These are phyloP conservation scores for Pythium apleroticum DNA, from an alignment of 352 stramenopile species.

Conservation along the genomic window DNA sequence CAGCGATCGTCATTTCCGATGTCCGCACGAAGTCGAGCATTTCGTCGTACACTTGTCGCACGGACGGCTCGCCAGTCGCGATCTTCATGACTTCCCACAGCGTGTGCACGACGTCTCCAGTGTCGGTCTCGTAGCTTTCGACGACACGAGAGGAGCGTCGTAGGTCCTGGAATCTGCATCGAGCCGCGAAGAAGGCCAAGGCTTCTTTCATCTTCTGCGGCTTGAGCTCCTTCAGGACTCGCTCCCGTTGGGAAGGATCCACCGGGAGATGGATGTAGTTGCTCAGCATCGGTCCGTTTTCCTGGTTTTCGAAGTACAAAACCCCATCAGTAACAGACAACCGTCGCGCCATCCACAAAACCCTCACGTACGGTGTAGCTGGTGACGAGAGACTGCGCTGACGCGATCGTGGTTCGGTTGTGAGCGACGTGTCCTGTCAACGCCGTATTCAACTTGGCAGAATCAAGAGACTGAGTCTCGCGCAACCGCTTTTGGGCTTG, in stretches of 20 bases:
- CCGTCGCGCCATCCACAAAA: not conserved
- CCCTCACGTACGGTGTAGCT: slow-evolving; percentile 4
- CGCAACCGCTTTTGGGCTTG: not conserved
- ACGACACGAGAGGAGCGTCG: not conserved
- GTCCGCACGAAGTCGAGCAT: slow-evolving; percentile 32
- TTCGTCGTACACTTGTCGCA: slow-evolving; percentile 52
- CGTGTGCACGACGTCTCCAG: not conserved
- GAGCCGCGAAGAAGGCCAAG: slow-evolving; percentile 1
- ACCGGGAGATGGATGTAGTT: slow-evolving; percentile 3
- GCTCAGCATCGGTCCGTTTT: too few species aligned
- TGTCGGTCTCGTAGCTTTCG: not conserved
- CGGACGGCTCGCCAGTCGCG: slow-evolving; percentile 24
- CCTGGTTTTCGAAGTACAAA: not conserved
- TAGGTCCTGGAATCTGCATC: not conserved
- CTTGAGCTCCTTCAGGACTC: not conserved
- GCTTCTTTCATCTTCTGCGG: slow-evolving; percentile 3
- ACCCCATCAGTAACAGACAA: not conserved
- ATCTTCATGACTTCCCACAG: slow-evolving; percentile 36
- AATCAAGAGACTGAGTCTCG: too few species aligned
- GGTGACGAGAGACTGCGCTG: not conserved
- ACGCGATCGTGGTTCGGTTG: not conserved
- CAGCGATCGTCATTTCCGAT: slow-evolving; percentile 53
- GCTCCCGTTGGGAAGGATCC: not conserved
- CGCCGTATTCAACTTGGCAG: not conserved
- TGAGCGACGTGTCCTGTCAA: not conserved